Conservation (phyloP, 1,284 basidiomycete species). For the Ustilago trichophora region DNA sequence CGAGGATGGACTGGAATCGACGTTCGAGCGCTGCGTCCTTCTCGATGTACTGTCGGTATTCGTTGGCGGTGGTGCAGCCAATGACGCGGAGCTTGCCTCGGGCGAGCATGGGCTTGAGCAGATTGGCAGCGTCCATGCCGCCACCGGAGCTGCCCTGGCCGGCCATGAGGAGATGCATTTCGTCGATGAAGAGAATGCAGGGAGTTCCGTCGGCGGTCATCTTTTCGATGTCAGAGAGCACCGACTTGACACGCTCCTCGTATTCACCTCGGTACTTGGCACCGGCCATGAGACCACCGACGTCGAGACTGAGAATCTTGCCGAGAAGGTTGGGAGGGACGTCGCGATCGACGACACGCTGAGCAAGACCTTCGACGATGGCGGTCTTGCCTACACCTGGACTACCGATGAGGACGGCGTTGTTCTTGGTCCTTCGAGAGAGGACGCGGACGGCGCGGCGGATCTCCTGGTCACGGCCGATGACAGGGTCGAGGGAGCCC, state of each 20-base stretch:
- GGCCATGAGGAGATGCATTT: constrained; percentile 69
- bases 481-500: constrained; percentile 72
- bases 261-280: constrained; percentile 97
- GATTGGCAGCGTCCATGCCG: constrained; percentile 65
- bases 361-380: constrained; percentile 93
- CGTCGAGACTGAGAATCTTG: constrained; percentile 81
- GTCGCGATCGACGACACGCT: constrained; percentile 93
- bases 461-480: constrained; percentile 68
- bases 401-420: constrained; percentile 84
- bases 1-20: constrained; percentile 87
- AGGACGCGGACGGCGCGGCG: constrained; percentile 65
- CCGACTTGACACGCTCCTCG: constrained; percentile 93
- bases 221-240: constrained; percentile 90
- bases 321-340: constrained; percentile 88
- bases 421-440: constrained; percentile 79
- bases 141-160: constrained; percentile 56
- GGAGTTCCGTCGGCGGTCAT: constrained; percentile 81
- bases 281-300: constrained; percentile 95
- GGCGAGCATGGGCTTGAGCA: constrained; percentile 69
- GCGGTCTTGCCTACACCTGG: constrained; percentile 70
- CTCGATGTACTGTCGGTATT: constrained; percentile 96
- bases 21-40: constrained; percentile 86
- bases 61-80: constrained; percentile 90
- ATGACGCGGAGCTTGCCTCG: constrained; percentile 89
- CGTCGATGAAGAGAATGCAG: constrained; percentile 94